Evolutionary conservation across 2,329 filamentous ascomycete species (phyloP), one percentile per base, ranked within the genome.

Genomic region (Knufia fluminis): DNA sequence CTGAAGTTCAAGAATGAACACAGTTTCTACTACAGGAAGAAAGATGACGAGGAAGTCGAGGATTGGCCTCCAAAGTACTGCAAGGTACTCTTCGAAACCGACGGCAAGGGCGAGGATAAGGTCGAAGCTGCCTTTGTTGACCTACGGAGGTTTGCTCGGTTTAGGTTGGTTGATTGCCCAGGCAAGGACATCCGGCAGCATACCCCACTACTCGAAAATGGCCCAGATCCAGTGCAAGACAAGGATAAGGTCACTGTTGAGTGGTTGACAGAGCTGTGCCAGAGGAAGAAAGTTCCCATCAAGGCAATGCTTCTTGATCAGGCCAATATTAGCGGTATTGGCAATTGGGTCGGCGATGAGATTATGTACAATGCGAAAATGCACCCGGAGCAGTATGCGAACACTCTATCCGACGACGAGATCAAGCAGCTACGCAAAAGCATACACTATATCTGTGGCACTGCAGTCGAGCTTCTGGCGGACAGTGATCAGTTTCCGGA

Each of bases 281-380:
- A 69, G 44, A 79, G 76, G 50, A 89, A 91, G 48, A 86, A 80
- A 59, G 86, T 96, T 0, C 90, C 91, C 0, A 78, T 97, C 56
- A 97, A 97, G 65, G 86, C 89, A 0, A 73, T 96, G 17, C 71
- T 98, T 10, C 74, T 97, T 2, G 87, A 97, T 62, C 92, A 98
- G 66, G 76, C 80, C 16, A 85, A 85, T 63, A 85, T 97, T 53
- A 92, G 86, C 60, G 92, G 92, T 6, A 86, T 98, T 54, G 92
- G 92, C 0, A 97, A 97, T 63, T 98, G 91, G 91, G 91, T 98
- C 48, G 89, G 84, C 1, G 92, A 98, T 62, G 92, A 98, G 65
- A 83, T 95, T 4, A 72, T 98, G 46, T 98, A 90, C 61, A 83
- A 97, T 58, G 85, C 92, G 3, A 81, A 78, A 44, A 76, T 97